Conservation (phyloP, 2,329 filamentous ascomycete species). For the Aspergillus persii region DNA sequence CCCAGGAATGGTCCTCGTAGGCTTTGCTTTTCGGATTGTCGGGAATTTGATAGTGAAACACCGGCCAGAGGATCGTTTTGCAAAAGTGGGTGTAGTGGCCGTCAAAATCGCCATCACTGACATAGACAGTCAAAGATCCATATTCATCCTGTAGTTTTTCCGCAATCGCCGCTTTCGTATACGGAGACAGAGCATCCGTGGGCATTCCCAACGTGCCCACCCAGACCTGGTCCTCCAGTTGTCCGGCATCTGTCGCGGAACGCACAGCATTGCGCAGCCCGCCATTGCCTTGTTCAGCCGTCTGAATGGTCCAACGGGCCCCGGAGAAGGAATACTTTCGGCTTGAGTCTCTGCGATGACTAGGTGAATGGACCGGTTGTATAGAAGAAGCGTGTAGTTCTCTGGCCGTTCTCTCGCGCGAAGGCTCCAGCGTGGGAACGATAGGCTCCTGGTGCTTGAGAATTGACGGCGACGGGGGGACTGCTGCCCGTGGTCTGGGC, state of each 20-base stretch:
- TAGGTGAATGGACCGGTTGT: slow-evolving; percentile 13
- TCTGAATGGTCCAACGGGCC: slow-evolving; percentile 79
- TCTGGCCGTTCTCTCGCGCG: slow-evolving; percentile 18
- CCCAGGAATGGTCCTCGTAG: slow-evolving; percentile 95
- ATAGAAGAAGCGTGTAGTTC: slow-evolving; percentile 10
- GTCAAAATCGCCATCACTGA: slow-evolving; percentile 87
- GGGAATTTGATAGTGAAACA: slow-evolving; percentile 97
- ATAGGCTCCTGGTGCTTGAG: slow-evolving; percentile 61
- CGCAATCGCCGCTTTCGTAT: slow-evolving; percentile 78
- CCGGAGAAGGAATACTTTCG: slow-evolving; percentile 67
- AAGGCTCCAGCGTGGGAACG: slow-evolving; percentile 19
- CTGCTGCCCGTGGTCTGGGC: slow-evolving; percentile 70
- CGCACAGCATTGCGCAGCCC: slow-evolving; percentile 85
- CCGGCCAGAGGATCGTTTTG: slow-evolving; percentile 96
- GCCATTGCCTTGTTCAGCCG: slow-evolving; percentile 87
- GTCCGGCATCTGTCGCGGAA: slow-evolving; percentile 68
- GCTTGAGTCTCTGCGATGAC: slow-evolving; percentile 45
- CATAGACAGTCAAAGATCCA: slow-evolving; percentile 79
- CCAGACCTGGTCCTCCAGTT: slow-evolving; percentile 75
- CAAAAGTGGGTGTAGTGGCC: slow-evolving; percentile 95
- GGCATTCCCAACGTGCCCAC: slow-evolving; percentile 93
- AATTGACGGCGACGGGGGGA: slow-evolving; percentile 72
- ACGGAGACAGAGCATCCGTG: slow-evolving; percentile 75
- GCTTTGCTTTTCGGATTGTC: slow-evolving; percentile 98
- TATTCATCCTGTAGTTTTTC: slow-evolving; percentile 77